Percentiles rank a stretch among this genome's conserved stretches.
phyloP scores from a whole-genome alignment of 352 stramenopile species.

The Ophiocytium majus region DNA sequence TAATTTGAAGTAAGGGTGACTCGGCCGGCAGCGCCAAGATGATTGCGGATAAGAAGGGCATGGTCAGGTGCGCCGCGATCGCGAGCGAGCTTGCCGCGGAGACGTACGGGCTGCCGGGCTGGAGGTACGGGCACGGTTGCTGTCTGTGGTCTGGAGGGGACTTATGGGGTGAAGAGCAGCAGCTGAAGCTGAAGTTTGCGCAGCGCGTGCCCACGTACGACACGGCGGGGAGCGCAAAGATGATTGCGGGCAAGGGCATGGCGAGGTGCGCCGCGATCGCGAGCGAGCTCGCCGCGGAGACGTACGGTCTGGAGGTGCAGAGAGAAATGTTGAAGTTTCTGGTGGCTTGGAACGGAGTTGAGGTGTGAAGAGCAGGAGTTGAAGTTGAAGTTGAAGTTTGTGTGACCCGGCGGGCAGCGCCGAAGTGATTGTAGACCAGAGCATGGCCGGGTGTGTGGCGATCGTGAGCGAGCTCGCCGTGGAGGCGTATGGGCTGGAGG shows the following conservation, averaged over 20 bases:
- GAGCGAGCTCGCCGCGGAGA: conserved; percentile 86
- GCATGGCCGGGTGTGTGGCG: conserved; percentile 70
- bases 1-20: too few species aligned
- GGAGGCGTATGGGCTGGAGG: conserved; percentile 84
- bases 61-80: conserved; percentile 79
- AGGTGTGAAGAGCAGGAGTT: too few species aligned
- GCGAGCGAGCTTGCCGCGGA: conserved; percentile 88
- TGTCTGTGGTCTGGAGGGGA: too few species aligned
- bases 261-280: conserved; percentile 83
- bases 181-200: too few species aligned
- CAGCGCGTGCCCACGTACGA: conserved; percentile 81
- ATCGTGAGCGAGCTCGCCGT: conserved; percentile 91
- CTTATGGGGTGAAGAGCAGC: too few species aligned
- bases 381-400: too few species aligned
- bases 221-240: conserved; percentile 93
- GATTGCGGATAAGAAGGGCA: conserved; percentile 72
- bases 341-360: too few species aligned
- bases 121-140: too few species aligned
- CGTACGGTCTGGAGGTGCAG: conserved; percentile 84
- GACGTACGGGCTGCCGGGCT: conserved; percentile 91
- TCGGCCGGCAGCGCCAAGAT: conserved; percentile 95
- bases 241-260: conserved; percentile 70
- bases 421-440: conserved; percentile 83
- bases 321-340: too few species aligned
- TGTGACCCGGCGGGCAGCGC: too few species aligned